Evolutionary conservation across 129 eudicot species (phyloP).

Genomic region (Flaveria ramosissima): DNA sequence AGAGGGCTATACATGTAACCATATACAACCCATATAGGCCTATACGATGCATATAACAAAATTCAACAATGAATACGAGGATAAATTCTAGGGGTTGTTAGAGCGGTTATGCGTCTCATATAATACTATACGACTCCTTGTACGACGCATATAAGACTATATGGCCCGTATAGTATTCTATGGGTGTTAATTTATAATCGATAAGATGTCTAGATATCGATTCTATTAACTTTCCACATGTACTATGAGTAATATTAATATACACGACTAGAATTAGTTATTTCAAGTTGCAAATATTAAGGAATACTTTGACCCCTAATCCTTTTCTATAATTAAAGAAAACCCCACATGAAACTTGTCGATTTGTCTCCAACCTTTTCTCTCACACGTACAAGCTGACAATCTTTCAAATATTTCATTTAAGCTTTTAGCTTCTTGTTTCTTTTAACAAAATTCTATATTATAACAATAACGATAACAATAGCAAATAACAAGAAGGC

Average conservation of each 20-base stretch:
- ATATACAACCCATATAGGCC: too few species aligned
- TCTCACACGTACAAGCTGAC: conserved; percentile 8
- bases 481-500: background rate
- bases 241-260: conserved; percentile 17
- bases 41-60: too few species aligned
- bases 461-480: background rate
- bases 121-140: too few species aligned
- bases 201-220: too few species aligned
- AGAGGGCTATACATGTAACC: too few species aligned
- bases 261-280: conserved; percentile 8
- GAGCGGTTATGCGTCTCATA: too few species aligned
- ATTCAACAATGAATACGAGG: too few species aligned
- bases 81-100: too few species aligned
- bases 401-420: background rate
- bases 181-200: too few species aligned
- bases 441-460: background rate
- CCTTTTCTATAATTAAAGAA: conserved; percentile 18
- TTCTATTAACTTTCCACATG: background rate
- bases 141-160: too few species aligned
- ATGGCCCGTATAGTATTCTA: too few species aligned
- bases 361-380: conserved; percentile 26
- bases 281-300: conserved; percentile 14
- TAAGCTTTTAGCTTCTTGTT: background rate
- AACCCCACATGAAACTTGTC: conserved; percentile 30
- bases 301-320: conserved; percentile 24